phyloP scores from a whole-genome alignment of 176 grass and related monocot genomes.

The Neostapfia colusana region DNA sequence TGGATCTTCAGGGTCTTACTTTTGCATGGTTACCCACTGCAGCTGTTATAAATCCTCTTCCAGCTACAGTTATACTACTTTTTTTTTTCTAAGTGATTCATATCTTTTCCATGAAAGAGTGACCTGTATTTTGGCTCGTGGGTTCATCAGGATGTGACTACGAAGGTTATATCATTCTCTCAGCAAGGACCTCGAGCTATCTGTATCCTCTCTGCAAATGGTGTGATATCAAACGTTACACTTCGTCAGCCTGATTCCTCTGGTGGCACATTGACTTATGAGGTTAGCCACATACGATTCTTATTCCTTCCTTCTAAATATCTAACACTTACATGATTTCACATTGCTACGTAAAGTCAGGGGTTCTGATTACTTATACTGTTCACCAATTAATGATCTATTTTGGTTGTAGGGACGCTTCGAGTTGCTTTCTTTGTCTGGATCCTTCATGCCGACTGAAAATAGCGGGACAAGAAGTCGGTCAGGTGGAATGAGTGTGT shows the following conservation, averaged over 20 bases:
- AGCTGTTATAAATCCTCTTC: neutral
- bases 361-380: neutral
- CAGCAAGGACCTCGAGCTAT: slow-evolving; percentile 84
- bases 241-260: slow-evolving; percentile 89
- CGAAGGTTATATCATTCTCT: slow-evolving; percentile 92
- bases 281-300: slow-evolving; percentile 44
- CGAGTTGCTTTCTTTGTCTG: slow-evolving; percentile 84
- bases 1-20: neutral
- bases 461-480: slow-evolving; percentile 67
- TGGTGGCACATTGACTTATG: slow-evolving; percentile 93
- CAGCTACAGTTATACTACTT: neutral
- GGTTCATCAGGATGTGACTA: slow-evolving; percentile 74
- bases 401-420: slow-evolving; percentile 72
- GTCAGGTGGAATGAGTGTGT: slow-evolving; percentile 95
- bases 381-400: neutral
- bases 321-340: neutral
- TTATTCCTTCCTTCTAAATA: slow-evolving; percentile 8
- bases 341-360: neutral
- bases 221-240: slow-evolving; percentile 86
- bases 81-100: neutral
- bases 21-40: neutral
- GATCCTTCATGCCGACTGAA: slow-evolving; percentile 93
- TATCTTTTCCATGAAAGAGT: neutral
- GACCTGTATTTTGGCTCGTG: neutral
- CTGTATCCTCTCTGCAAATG: slow-evolving; percentile 87